Evolutionary conservation across 2,329 filamentous ascomycete genomes (phyloP).

Genomic region (Byssochlamys sp.): DNA sequence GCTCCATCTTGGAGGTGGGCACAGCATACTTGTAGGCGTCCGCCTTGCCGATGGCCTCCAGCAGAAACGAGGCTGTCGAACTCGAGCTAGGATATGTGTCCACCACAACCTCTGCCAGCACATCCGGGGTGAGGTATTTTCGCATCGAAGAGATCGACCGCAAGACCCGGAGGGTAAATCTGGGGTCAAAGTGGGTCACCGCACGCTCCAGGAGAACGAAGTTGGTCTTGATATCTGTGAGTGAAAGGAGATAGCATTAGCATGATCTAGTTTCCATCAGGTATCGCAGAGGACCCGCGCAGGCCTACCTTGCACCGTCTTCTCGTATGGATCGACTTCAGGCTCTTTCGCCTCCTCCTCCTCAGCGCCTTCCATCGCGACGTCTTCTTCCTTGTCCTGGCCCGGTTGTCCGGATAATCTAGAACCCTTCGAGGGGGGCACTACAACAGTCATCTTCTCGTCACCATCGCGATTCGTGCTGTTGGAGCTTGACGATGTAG

Average conservation of each 20-base stretch:
- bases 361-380: slow-evolving; percentile 56
- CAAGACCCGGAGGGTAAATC: slow-evolving; percentile 87
- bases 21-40: slow-evolving; percentile 53
- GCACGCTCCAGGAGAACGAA: slow-evolving; percentile 85
- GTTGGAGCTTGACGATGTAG: slow-evolving; percentile 46
- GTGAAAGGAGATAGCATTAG: background rate
- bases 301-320: slow-evolving; percentile 40
- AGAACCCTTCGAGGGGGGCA: slow-evolving; percentile 60
- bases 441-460: slow-evolving; percentile 71
- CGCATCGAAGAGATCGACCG: slow-evolving; percentile 92
- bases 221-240: slow-evolving; percentile 83
- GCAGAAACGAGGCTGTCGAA: slow-evolving; percentile 58
- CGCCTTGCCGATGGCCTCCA: slow-evolving; percentile 60
- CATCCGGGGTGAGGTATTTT: slow-evolving; percentile 75
- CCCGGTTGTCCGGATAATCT: slow-evolving; percentile 48
- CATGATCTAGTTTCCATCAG: background rate
- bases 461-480: slow-evolving; percentile 62
- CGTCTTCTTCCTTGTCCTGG: slow-evolving; percentile 58
- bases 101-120: slow-evolving; percentile 69
- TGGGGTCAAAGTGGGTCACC: slow-evolving; percentile 82
- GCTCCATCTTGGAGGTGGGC: slow-evolving; percentile 58
- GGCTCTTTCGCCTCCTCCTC: slow-evolving; percentile 33
- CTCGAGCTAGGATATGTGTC: slow-evolving; percentile 67
- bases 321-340: slow-evolving; percentile 37
- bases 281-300: background rate